Evolutionary conservation across 345 rosid genomes (phyloP), one percentile per base, ranked within the genome.

Genomic region (Citrus mangshanensis): DNA sequence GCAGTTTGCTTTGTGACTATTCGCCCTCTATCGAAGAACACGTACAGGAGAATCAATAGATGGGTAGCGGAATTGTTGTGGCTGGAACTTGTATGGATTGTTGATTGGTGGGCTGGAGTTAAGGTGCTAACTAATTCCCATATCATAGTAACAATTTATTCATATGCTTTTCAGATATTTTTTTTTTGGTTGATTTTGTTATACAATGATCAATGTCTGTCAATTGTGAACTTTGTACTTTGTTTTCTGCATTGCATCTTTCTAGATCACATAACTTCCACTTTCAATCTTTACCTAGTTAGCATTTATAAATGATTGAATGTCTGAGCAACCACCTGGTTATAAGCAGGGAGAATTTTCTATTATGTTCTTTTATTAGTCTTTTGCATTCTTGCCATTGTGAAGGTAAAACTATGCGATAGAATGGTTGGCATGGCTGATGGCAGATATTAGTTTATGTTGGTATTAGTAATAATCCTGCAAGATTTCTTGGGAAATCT

Each of bases 31-130:
- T 96, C 97, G 40, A 93, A 93, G 90, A 91, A 68, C 80, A 72
- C 85, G 9, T 91, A 91, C 78, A 87, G 98, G 78, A 91, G 89
- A 83, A 87, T 91, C 82, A 93, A 91, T 83, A 90, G 90, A 77
- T 78, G 85, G 64, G 81, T 91, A 67, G 95, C 97, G 14, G 99
- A 96, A 80, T 80, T 93, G 81, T 84, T 96, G 84, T 94, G 98
- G 99, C 68, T 96, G 82, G 93, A 94, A 83, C 94, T 94, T 69
- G 87, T 94, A n/a, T 93, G 98, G 99, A 82, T 96, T 0, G 84
- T 91, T 68, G 99, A 96, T 84, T 96, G 99, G 99, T 96, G 98
- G 95, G 99, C 97, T 5, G 90, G 89, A 70, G 89, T 95, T 12
- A 90, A 95, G 98, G 98, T 93, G 81, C 32, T 42, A 68, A 49